Percentiles rank a stretch among this genome's conserved stretches.
phyloP scores from a whole-genome alignment of 1,139 yeast genomes.

The Suhomyces coccinellae region DNA sequence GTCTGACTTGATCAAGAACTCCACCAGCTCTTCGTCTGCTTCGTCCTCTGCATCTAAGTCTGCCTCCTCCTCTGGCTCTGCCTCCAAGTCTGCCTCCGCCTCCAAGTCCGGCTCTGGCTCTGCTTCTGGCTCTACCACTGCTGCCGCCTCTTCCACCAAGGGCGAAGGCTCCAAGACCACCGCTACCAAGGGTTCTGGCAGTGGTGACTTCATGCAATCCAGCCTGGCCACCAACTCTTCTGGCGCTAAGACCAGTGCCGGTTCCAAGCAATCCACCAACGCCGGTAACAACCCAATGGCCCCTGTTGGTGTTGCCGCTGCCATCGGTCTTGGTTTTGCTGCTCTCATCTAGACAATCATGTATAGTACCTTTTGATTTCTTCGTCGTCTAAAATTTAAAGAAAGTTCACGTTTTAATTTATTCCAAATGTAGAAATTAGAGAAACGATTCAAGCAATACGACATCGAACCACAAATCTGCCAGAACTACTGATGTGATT shows the following conservation, averaged over 20 bases:
- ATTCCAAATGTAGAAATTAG: too few species aligned
- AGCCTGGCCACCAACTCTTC: conserved; percentile 13
- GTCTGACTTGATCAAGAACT: conserved; percentile 23
- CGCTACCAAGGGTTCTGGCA: not conserved
- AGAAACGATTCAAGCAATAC: too few species aligned
- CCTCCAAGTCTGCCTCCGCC: conserved; percentile 8
- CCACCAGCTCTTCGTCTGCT: conserved; percentile 8
- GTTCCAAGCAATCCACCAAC: conserved; percentile 1
- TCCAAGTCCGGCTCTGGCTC: conserved; percentile 2
- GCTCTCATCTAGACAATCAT: conserved; percentile 10
- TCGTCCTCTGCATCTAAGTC: conserved; percentile 8
- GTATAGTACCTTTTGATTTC: not conserved
- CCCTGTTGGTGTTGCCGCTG: conserved; percentile 18
- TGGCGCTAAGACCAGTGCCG: conserved; percentile 12
- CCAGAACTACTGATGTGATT: too few species aligned
- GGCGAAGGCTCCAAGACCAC: not conserved
- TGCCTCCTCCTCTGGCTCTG: conserved; percentile 6
- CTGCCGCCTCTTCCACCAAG: conserved; percentile 8
- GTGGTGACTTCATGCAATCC: conserved; percentile 4
- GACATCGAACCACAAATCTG: too few species aligned
- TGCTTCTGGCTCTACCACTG: not conserved
- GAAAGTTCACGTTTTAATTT: too few species aligned
- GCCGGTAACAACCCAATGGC: not conserved
- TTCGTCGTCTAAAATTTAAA: too few species aligned
- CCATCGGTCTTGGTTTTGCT: conserved; percentile 24